Conservation (phyloP, 768 basidiomycete genomes). For the Trametes punicea region DNA sequence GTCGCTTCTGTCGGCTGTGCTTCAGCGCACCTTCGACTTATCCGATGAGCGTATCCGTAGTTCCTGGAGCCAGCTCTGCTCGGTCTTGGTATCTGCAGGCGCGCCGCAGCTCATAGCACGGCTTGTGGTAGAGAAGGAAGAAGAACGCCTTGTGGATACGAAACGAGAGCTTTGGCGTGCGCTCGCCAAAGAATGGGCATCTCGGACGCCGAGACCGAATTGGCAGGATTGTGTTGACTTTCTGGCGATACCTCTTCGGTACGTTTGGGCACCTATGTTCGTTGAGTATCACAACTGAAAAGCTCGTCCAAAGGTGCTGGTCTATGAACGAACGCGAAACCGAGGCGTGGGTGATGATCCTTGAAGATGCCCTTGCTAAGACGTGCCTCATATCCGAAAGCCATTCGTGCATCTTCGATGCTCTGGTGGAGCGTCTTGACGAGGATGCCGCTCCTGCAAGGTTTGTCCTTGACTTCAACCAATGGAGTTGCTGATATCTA, state of each 20-base stretch:
- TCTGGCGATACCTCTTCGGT: slow-evolving; percentile 50
- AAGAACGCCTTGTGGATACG: slow-evolving; percentile 31
- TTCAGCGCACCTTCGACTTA: slow-evolving; percentile 43
- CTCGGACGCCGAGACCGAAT: slow-evolving; percentile 23
- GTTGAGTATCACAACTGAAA: slow-evolving; percentile 1
- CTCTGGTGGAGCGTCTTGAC: neutral
- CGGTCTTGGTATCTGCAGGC: slow-evolving; percentile 42
- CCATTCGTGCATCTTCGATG: slow-evolving; percentile 12
- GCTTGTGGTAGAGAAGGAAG: slow-evolving; percentile 29
- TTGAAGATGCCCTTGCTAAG: slow-evolving; percentile 32
- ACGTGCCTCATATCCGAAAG: slow-evolving; percentile 22
- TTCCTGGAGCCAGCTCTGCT: slow-evolving; percentile 49
- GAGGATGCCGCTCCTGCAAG: neutral
- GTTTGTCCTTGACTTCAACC: neutral
- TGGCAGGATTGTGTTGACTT: slow-evolving; percentile 45
- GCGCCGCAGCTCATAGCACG: slow-evolving; percentile 39
- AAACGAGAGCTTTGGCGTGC: slow-evolving; percentile 48
- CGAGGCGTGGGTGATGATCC: slow-evolving; percentile 39
- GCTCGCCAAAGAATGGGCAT: slow-evolving; percentile 36
- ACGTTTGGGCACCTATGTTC: slow-evolving; percentile 4
- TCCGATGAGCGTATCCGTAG: slow-evolving; percentile 36
- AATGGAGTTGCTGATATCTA: neutral
- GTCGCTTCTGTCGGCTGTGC: slow-evolving; percentile 41
- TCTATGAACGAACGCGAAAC: slow-evolving; percentile 40
- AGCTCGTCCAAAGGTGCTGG: slow-evolving; percentile 39